Evolutionary conservation across 202 grass and related monocot genomes (phyloP), one percentile per base, ranked within the genome.

Genomic region (Setaria italica): DNA sequence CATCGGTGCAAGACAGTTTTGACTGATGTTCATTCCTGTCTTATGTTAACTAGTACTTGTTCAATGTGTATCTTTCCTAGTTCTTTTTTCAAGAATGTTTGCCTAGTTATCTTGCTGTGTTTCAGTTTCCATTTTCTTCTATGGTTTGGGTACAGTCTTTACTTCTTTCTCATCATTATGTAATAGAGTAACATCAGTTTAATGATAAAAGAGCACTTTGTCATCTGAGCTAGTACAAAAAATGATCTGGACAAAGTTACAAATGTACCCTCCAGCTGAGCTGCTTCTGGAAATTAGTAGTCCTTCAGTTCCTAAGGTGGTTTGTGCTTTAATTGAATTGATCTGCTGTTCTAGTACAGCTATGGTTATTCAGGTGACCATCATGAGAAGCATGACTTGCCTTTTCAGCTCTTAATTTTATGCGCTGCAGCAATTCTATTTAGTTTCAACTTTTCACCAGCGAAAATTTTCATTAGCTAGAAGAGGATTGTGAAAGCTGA

Each of bases 1-100:
- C 42, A 14, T 86, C 3, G 11, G 7, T 66, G 46, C 29, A 76
- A 82, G 62, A 62, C n/a, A 21, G 29, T 70, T 62, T 32, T 51
- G 21, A 42, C 62, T 69, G 69, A 51, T 80, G 51, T 62, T 20
- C 30, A 60, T 80, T 71, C 49, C 67, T 68, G n/a, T 80, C 11
- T 30, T 85, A 62, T 80, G 76, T 56, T 89, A 65, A 89, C 67
- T 32, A 42, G 39, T 45, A 29, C 65, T 54, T 80, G 15, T 30
- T 67, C 72, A 14, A 76, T 65, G 67, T 87, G 62, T 67, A 49
- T 16, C 54, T 51, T 54, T 19, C 51, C 7, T 32, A 11, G 3
- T 32, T 30, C 2, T 30, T 62, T 62, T 62, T 62, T 0, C 20
- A 6, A 13, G 21, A 6, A 12, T 0, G 59, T 62, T 11, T 71